A percentile compares a stretch with the other conserved stretches of the same genome.
Evolutionary conservation across 2,329 filamentous ascomycete species (phyloP).

Genomic region (Cladosporium cucumerinum): DNA sequence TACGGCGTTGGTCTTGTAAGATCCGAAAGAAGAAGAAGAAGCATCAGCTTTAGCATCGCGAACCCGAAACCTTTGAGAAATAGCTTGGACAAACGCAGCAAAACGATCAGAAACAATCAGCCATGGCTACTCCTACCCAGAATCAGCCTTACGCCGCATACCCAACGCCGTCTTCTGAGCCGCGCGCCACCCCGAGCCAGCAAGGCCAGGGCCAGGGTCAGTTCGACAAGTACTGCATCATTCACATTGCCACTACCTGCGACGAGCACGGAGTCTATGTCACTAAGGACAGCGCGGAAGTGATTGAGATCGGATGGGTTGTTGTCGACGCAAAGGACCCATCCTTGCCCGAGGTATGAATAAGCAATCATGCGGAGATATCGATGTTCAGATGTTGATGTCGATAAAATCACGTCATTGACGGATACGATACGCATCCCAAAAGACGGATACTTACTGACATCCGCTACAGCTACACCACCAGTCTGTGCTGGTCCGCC

Average conservation of each 20-base stretch:
- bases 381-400: not conserved
- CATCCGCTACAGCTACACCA: conserved; percentile 68
- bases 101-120: conserved; percentile 13
- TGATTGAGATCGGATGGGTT: conserved; percentile 99
- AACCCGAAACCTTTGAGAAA: not conserved
- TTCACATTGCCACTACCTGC: conserved; percentile 97
- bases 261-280: conserved; percentile 99
- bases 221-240: conserved; percentile 93
- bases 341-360: conserved; percentile 33
- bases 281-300: conserved; percentile 97
- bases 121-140: conserved; percentile 32
- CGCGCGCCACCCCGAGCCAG: conserved; percentile 33
- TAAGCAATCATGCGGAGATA: not conserved
- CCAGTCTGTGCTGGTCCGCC: conserved; percentile 95
- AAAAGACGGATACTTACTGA: conserved; percentile 9
- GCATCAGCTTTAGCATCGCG: conserved; percentile 9
- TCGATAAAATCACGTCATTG: conserved; percentile 4
- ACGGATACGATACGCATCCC: not conserved
- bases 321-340: conserved; percentile 46
- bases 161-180: conserved; percentile 20
- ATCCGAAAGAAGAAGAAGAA: conserved; percentile 12
- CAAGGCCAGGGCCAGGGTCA: conserved; percentile 17
- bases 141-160: conserved; percentile 27
- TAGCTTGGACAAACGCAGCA: conserved; percentile 9
- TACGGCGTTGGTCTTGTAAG: conserved; percentile 16